Base-by-base conservation (phyloP, 2,329 filamentous ascomycete genomes). In the Byssothecium circinans region DNA sequence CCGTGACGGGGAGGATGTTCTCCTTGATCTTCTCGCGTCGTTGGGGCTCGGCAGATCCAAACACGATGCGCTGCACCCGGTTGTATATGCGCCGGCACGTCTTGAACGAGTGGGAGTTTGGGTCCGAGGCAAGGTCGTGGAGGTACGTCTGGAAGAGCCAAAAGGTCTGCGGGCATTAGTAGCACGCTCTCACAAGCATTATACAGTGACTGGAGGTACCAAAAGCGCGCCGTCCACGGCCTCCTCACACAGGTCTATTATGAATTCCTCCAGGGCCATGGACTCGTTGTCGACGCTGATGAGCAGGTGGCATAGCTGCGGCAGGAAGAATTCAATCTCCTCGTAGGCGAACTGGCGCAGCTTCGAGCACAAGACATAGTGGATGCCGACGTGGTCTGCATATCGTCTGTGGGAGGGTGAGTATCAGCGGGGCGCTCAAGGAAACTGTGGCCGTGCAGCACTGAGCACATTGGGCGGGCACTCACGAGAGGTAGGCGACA, bases 261-360 rank as follows among this genome's bases (percentile, higher is more conserved):
- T 81, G 68, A 92, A 94, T 75, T 94, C 89, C 74, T 94, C 89
- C 72, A 94, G 73, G 40, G 89, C 89, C 88, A 94, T 91, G 59
- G 88, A 92, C 78, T 94, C 89, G 74, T 92, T 94, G 77, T 92
- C 85, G 70, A 92, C 83, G 73, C 87, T 91, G 66, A 94, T 88
- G 74, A 91, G 85, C 55, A 94, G 84, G 75, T 94, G 89, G 70
- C 89, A 94, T 78, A 94, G 78, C 64, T 74, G 87, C 53, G 89
- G 89, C 41, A 94, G 81, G 78, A 92, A 94, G 84, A 94, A 94
- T 74, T 94, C 89, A 69, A 94, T 91, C 74, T 94, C 88, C 77
- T 91, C 87, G 75, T 92, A 94, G 56, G 87, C 87, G 69, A 94
- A 94, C 73, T 89, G 87, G 68, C 89, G 88, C 68, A 94, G 80